A percentile compares a stretch with the other conserved stretches of the same genome.
These are phyloP conservation scores for Tricholomella constricta DNA, from an alignment of 768 basidiomycete genomes.

Conservation along the genomic window DNA sequence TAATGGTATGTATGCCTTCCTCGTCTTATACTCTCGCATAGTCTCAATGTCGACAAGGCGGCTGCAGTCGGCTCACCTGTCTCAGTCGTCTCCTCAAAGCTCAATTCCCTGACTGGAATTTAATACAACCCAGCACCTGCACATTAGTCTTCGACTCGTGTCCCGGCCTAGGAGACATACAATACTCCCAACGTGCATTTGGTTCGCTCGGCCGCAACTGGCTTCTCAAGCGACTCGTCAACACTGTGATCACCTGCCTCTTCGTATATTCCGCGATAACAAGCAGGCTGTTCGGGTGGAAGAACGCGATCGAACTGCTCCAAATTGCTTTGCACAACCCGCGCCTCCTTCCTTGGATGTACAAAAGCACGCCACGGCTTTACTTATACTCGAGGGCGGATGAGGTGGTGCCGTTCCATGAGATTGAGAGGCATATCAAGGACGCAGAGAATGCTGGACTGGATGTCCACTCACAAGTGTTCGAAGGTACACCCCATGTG, in stretches of 20 bases:
- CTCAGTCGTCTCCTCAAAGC: slow-evolving; percentile 34
- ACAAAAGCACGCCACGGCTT: slow-evolving; percentile 39
- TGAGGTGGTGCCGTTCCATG: slow-evolving; percentile 35
- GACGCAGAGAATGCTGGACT: slow-evolving; percentile 32
- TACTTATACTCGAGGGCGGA: slow-evolving; percentile 50
- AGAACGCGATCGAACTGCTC: slow-evolving; percentile 26
- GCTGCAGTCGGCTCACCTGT: slow-evolving; percentile 36
- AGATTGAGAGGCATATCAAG: slow-evolving; percentile 39
- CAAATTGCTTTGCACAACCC: slow-evolving; percentile 28
- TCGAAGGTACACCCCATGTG: slow-evolving; percentile 45
- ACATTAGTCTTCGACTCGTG: slow-evolving; percentile 48
- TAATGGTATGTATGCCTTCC: slow-evolving; percentile 36
- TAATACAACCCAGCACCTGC: slow-evolving; percentile 21
- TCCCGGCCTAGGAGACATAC: slow-evolving; percentile 38
- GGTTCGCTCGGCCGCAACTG: slow-evolving; percentile 30
- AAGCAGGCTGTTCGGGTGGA: slow-evolving; percentile 23
- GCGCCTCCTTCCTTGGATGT: slow-evolving; percentile 42
- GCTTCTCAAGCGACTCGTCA: slow-evolving; percentile 25
- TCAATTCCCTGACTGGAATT: slow-evolving; percentile 9
- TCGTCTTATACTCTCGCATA: background rate
- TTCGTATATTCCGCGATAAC: slow-evolving; percentile 24
- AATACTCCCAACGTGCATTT: slow-evolving; percentile 32
- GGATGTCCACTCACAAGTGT: slow-evolving; percentile 36
- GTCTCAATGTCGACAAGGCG: slow-evolving; percentile 32
- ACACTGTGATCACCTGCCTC: slow-evolving; percentile 27